phyloP scores from a whole-genome alignment of 2,329 filamentous ascomycete genomes.

The Corniculantispora saksenae region DNA sequence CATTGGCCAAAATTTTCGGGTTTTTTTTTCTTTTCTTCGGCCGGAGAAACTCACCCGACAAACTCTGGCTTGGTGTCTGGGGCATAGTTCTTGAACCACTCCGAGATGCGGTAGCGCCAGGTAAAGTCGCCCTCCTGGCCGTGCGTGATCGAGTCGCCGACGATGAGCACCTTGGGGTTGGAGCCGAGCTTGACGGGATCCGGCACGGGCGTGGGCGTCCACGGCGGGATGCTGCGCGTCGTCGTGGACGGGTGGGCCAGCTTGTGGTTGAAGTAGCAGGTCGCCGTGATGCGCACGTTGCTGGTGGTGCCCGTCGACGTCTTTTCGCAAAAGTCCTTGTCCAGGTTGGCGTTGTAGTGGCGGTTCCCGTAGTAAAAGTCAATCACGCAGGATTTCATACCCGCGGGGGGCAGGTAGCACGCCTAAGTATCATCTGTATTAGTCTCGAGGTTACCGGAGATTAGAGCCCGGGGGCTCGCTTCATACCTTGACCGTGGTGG shows the following conservation, averaged over 20 bases:
- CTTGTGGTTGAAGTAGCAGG: conserved; percentile 5
- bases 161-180: conserved; percentile 31
- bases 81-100: conserved; percentile 36
- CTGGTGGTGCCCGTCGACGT: neutral
- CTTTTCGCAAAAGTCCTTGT: conserved; percentile 1
- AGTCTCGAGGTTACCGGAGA: neutral
- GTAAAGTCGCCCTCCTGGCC: conserved; percentile 43
- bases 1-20: too few relatives aligned
- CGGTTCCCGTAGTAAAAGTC: neutral
- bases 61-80: conserved; percentile 4
- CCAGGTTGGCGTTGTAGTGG: neutral
- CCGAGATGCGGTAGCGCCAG: conserved; percentile 43
- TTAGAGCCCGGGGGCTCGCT: too few relatives aligned
- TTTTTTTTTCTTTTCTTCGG: too few relatives aligned
- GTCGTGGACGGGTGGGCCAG: neutral
- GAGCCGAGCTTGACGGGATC: neutral
- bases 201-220: conserved; percentile 3
- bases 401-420: neutral
- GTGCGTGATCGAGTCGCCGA: conserved; percentile 42
- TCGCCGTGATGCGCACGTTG: neutral
- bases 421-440: neutral
- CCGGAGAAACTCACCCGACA: neutral
- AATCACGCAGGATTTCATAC: neutral
- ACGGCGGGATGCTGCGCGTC: neutral
- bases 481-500: neutral